Evolutionary conservation across 2,329 filamentous ascomycete genomes (phyloP).

Genomic region (Lanzia echinophila): DNA sequence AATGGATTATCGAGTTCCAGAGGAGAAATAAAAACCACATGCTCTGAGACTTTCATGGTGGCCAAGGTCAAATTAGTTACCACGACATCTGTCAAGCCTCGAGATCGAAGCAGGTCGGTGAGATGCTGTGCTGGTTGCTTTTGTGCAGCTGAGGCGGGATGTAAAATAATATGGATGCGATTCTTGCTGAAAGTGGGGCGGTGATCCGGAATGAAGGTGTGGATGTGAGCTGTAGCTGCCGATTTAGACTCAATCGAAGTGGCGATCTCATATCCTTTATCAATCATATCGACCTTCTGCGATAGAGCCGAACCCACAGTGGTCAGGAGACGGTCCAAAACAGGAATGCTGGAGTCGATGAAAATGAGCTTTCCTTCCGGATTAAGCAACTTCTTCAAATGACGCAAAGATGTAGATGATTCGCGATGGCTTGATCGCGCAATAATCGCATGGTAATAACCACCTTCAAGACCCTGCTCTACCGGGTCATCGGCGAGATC

Average conservation of each 20-base stretch:
- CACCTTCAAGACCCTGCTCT: background rate
- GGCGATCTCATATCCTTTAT: background rate
- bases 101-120: background rate
- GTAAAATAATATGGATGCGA: background rate
- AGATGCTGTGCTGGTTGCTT: background rate
- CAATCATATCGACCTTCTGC: background rate
- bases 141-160: background rate
- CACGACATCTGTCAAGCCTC: background rate
- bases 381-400: background rate
- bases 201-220: background rate
- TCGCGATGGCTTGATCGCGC: background rate
- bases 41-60: background rate
- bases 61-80: background rate
- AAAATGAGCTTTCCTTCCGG: background rate
- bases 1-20: slow-evolving; percentile 1
- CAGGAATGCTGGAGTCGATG: background rate
- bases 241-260: background rate
- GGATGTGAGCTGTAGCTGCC: background rate
- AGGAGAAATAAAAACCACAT: background rate
- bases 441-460: background rate
- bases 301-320: background rate
- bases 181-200: background rate
- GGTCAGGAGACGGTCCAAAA: background rate
- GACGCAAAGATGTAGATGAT: background rate
- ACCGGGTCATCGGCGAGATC: background rate